Percentiles rank a stretch among this genome's conserved stretches.
Evolutionary conservation across 768 basidiomycete species (phyloP).

Genomic region (Suillus tomentosus): DNA sequence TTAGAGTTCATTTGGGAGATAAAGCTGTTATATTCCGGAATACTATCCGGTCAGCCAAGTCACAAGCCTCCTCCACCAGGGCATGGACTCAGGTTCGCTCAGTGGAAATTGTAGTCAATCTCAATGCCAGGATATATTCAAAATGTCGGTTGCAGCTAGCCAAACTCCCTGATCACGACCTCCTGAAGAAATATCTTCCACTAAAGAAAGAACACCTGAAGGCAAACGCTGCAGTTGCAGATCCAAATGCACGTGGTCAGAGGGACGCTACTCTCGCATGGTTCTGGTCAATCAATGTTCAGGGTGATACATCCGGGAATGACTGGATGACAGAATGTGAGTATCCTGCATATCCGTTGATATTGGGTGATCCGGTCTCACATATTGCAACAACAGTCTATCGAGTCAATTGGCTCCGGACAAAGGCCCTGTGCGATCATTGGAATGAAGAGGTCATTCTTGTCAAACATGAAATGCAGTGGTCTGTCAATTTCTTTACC

Average conservation of each 20-base stretch:
- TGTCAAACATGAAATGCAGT: background rate
- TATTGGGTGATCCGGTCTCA: background rate
- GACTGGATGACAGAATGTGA: conserved; percentile 17
- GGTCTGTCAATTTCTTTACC: background rate
- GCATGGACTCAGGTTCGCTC: conserved; percentile 6
- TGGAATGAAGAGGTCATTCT: conserved; percentile 13
- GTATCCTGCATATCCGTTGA: background rate
- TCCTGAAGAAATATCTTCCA: background rate
- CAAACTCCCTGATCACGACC: background rate
- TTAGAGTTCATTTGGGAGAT: conserved; percentile 12
- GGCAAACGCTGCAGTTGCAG: background rate
- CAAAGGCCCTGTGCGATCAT: conserved; percentile 5
- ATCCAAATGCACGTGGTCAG: conserved; percentile 11
- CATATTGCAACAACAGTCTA: conserved; percentile 8
- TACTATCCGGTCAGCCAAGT: conserved; percentile 5
- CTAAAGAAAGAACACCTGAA: conserved; percentile 8
- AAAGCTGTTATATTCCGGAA: conserved; percentile 15
- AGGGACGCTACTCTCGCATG: conserved; percentile 6
- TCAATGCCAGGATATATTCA: conserved; percentile 5
- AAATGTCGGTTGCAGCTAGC: no score
- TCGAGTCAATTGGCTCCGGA: conserved; percentile 12
- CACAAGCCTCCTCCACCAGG: background rate
- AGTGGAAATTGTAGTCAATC: background rate
- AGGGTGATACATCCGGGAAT: background rate
- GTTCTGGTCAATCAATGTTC: conserved; percentile 15